These are phyloP conservation scores for Trichosporon coremiiforme DNA, from an alignment of 1,284 basidiomycete species.

Conservation along the genomic window DNA sequence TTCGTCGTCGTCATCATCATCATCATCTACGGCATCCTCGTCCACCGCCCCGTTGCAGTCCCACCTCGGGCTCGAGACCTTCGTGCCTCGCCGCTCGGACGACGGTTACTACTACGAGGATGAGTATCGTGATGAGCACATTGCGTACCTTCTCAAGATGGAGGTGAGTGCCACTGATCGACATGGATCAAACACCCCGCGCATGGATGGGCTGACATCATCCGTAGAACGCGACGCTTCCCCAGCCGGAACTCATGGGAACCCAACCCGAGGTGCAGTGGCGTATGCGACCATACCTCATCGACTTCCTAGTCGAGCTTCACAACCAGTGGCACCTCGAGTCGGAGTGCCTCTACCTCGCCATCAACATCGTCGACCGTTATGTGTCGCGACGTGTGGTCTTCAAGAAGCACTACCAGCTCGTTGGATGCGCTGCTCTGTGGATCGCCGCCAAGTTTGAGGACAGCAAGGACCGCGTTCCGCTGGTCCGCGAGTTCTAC, in stretches of 20 bases:
- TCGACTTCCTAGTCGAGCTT: slow-evolving; percentile 98
- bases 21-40: slow-evolving; percentile 16
- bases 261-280: slow-evolving; percentile 96
- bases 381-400: slow-evolving; percentile 98
- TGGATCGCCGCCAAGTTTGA: slow-evolving; percentile 99
- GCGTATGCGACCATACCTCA: slow-evolving; percentile 98
- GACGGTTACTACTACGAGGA: slow-evolving; percentile 67
- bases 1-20: not conserved
- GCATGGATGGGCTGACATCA: slow-evolving; percentile 18
- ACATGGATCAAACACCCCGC: not conserved
- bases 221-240: slow-evolving; percentile 75
- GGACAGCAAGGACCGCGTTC: slow-evolving; percentile 97
- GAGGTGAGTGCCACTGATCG: slow-evolving; percentile 70
- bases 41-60: not conserved
- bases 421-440: slow-evolving; percentile 95
- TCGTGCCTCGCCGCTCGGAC: slow-evolving; percentile 40
- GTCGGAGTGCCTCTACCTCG: slow-evolving; percentile 96
- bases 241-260: slow-evolving; percentile 91
- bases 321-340: slow-evolving; percentile 96
- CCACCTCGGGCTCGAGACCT: not conserved
- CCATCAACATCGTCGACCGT: slow-evolving; percentile 97
- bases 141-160: slow-evolving; percentile 92
- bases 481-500: slow-evolving; percentile 87
- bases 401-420: slow-evolving; percentile 98
- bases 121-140: slow-evolving; percentile 92